Evolutionary conservation across 2,329 filamentous ascomycete species (phyloP), one percentile per base, ranked within the genome.

Genomic region (Paraphoma sp.): DNA sequence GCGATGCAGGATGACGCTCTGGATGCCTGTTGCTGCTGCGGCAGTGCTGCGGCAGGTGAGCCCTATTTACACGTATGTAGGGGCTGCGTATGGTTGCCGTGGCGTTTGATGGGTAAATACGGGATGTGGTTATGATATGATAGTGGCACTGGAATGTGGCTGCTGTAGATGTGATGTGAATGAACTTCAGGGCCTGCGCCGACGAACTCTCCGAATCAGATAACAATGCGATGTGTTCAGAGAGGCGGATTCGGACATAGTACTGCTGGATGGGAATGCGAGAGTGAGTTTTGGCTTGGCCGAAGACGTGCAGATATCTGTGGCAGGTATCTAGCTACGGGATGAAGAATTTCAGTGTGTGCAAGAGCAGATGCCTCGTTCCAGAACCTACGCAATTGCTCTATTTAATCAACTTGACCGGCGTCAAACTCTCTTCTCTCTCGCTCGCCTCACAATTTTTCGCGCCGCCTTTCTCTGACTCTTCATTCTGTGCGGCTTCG

Each of bases 191-290:
- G 64, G 60, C 48, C 65, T 69, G 62, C 72, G 73, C 64, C 73
- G 33, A 36, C 33, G 66, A 51, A 68, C 63, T 71, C 71, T 70
- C 64, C 71, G 66, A 65, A 74, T 73, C 66, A 72, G 64, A 62
- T 67, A 70, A 62, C 62, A 67, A 62, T 71, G 68, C 53, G 64
- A 60, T 63, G 57, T 62, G 44, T 58, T 67, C 47, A 31, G 48
- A 53, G 60, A 57, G 54, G 64, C 61, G 66, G 67, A 64, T 57
- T 65, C 64, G 65, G 65, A 74, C 73, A 76, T 76, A 67, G 64
- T 67, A 68, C 70, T 60, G 60, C 57, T 55, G 49, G 30, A 40
- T n/a, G 9, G 33, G 14, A 6, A 36, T 36, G 33, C 33, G 57
- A 55, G 54, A 30, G 43, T 31, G 12, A n/a, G 40, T 3, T 3